A percentile compares a stretch with the other conserved stretches of the same genome.
These are phyloP conservation scores for Boletus coccyginus DNA, from an alignment of 768 basidiomycete genomes.

Conservation along the genomic window DNA sequence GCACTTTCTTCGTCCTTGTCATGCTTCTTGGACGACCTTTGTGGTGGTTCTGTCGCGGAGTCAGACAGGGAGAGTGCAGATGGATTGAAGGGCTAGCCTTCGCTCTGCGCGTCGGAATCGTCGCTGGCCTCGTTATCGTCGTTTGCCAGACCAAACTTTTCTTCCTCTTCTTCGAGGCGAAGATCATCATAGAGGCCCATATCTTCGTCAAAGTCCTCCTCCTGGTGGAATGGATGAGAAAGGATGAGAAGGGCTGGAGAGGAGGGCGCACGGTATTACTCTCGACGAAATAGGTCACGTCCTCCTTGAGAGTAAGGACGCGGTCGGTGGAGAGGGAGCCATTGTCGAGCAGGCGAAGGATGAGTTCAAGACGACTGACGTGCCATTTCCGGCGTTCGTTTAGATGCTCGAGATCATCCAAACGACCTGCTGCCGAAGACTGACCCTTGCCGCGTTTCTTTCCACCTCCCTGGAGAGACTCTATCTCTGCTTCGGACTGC, in stretches of 20 bases:
- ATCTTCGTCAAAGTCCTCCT: constrained; percentile 96
- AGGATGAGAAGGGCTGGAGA: constrained; percentile 1
- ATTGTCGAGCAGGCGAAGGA: constrained; percentile 90
- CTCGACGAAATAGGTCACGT: constrained; percentile 95
- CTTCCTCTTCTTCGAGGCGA: constrained; percentile 94
- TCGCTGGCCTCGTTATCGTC: constrained; percentile 73
- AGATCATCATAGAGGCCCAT: constrained; percentile 98
- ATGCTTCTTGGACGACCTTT: constrained; percentile 72
- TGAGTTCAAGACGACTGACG: constrained; percentile 86
- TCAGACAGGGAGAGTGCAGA: neutral
- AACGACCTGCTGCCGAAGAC: constrained; percentile 61
- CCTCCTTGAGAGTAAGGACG: constrained; percentile 82
- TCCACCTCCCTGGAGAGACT: constrained; percentile 71
- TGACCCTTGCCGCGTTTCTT: constrained; percentile 84
- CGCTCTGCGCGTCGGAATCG: constrained; percentile 70
- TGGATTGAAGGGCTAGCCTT: constrained; percentile 46
- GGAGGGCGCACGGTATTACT: constrained; percentile 78
- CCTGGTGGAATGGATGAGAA: constrained; percentile 48
- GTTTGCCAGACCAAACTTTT: constrained; percentile 76
- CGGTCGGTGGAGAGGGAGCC: constrained; percentile 82
- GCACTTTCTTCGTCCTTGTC: constrained; percentile 71
- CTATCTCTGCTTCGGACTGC: constrained; percentile 91
- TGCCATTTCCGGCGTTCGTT: constrained; percentile 98
- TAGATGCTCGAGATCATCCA: constrained; percentile 80
- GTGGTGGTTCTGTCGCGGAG: constrained; percentile 50